These are phyloP conservation scores for Berberis thunbergii DNA, from an alignment of 164 flowering plant species.

Conservation along the genomic window DNA sequence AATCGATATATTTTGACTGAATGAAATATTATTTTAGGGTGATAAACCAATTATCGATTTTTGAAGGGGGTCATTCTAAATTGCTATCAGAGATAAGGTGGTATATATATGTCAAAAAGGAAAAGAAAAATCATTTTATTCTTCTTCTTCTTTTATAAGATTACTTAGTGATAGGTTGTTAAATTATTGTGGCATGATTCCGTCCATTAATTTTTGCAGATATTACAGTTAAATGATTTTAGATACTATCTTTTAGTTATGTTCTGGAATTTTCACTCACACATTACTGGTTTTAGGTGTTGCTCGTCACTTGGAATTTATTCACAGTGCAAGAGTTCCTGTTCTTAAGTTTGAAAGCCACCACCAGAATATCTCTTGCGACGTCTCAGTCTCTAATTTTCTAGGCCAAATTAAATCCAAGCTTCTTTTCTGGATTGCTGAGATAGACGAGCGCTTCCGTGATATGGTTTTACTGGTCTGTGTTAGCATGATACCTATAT, in stretches of 20 bases:
- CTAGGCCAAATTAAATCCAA: constrained; percentile 73
- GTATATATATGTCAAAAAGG: too few species aligned
- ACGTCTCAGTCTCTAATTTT: constrained; percentile 71
- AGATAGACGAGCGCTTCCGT: constrained; percentile 77
- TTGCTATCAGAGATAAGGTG: too few species aligned
- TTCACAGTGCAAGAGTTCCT: constrained; percentile 77
- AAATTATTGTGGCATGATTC: too few species aligned
- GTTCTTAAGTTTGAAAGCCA: constrained; percentile 54
- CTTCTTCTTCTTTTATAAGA: neutral
- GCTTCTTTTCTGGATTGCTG: constrained; percentile 59
- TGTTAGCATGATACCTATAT: neutral
- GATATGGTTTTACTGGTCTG: constrained; percentile 80
- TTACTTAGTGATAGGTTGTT: neutral
- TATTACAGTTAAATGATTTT: too few species aligned
- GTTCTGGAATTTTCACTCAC: neutral
- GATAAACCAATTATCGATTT: too few species aligned
- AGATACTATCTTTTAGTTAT: neutral
- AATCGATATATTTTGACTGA: too few species aligned
- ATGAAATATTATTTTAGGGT: too few species aligned
- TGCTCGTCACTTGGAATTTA: constrained; percentile 28
- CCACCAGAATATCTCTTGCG: constrained; percentile 56
- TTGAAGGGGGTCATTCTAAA: too few species aligned
- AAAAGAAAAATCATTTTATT: too few species aligned
- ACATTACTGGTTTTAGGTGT: constrained; percentile 37
- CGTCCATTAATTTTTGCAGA: too few species aligned